A percentile compares a stretch with the other conserved stretches of the same genome.
Evolutionary conservation across 768 basidiomycete genomes (phyloP).

Genomic region (Termitomyces sp.): DNA sequence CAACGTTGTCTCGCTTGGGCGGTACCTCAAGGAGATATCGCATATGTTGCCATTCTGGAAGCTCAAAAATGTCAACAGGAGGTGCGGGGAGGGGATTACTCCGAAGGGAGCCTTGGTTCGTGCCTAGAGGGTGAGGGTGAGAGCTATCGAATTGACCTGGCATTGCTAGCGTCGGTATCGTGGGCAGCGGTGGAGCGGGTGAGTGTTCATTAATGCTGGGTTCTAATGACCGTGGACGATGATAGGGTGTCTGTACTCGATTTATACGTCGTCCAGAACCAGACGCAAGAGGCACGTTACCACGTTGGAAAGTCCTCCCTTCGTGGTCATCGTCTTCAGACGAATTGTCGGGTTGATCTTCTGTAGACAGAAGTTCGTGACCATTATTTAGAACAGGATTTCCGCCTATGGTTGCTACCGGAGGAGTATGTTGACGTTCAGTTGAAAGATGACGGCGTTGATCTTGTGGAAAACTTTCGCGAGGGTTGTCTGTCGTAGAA

Average conservation of each 20-base stretch:
- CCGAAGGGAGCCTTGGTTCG: neutral
- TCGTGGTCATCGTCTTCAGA: neutral
- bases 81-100: constrained; percentile 3
- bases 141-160: neutral
- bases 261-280: neutral
- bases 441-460: neutral
- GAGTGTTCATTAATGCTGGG: neutral
- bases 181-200: neutral
- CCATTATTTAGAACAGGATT: neutral
- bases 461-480: neutral
- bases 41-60: constrained; percentile 33
- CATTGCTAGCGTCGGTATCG: constrained; percentile 5
- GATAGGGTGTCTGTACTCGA: constrained; percentile 8
- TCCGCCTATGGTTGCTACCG: neutral
- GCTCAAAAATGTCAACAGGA: constrained; percentile 43
- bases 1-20: neutral
- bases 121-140: neutral
- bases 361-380: neutral
- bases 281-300: neutral
- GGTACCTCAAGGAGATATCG: constrained; percentile 3
- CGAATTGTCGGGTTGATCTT: neutral
- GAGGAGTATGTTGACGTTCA: neutral
- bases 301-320: too few species aligned
- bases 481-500: neutral
- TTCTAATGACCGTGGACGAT: neutral